These are phyloP conservation scores for Zizania palustris DNA, from an alignment of 202 grass and related monocot genomes.

Conservation along the genomic window DNA sequence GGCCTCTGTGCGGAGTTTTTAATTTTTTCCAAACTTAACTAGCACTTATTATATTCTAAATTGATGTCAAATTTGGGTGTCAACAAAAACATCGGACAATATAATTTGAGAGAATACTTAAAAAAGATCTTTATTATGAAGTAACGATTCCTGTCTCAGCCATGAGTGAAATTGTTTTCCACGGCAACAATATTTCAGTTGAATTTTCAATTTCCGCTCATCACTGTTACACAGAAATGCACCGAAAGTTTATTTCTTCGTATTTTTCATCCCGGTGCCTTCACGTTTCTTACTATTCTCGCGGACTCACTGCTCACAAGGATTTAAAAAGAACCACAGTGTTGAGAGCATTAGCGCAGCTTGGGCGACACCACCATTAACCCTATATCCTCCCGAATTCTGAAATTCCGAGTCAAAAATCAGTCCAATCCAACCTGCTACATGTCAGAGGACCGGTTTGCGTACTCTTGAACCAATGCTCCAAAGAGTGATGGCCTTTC, in stretches of 20 bases:
- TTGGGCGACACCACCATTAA: neutral
- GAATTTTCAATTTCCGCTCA: neutral
- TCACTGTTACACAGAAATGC: neutral
- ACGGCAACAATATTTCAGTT: neutral
- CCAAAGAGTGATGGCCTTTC: constrained; percentile 88
- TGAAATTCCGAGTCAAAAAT: constrained; percentile 34
- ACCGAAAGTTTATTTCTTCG: neutral
- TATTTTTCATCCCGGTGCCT: neutral
- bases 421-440: constrained; percentile 35
- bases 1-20: too few species aligned
- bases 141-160: neutral
- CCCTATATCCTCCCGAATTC: constrained; percentile 12
- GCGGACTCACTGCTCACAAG: neutral
- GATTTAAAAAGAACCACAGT: constrained; percentile 1
- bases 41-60: too few species aligned
- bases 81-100: too few species aligned
- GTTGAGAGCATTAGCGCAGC: neutral
- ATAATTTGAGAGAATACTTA: too few species aligned
- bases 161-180: neutral
- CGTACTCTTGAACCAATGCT: constrained; percentile 94
- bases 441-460: constrained; percentile 77
- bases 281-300: constrained; percentile 2
- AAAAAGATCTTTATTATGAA: too few species aligned
- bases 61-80: too few species aligned
- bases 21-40: too few species aligned